Conservation (phyloP, 2,329 filamentous ascomycete genomes). For the Penicillium aurantiogriseum region DNA sequence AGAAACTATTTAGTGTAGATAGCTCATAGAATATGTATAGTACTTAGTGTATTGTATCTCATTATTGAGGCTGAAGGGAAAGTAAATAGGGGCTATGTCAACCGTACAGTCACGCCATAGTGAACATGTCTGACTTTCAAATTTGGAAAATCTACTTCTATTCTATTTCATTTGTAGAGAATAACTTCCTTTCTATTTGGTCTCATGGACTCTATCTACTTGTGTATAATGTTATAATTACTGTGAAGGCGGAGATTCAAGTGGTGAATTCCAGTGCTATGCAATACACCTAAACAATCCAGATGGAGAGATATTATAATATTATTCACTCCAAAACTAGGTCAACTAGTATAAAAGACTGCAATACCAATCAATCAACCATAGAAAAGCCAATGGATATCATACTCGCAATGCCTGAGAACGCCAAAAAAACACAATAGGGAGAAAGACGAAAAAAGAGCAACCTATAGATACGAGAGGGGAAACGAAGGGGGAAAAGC, state of each 20-base stretch:
- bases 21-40: too few species aligned
- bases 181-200: neutral
- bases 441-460: neutral
- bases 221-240: too few species aligned
- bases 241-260: neutral
- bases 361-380: neutral
- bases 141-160: neutral
- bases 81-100: neutral
- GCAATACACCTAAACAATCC: neutral
- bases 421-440: constrained; percentile 14
- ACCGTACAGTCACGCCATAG: neutral
- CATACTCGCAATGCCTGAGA: constrained; percentile 25
- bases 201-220: too few species aligned
- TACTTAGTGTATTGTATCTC: neutral
- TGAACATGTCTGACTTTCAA: neutral
- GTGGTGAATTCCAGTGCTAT: neutral
- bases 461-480: neutral
- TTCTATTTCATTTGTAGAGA: neutral
- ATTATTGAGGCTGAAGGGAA: neutral
- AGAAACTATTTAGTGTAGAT: too few species aligned
- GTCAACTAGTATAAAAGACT: constrained; percentile 11
- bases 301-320: neutral
- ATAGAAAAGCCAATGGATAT: constrained; percentile 29
- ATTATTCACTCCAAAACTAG: constrained; percentile 8
- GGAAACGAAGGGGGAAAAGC: neutral